A percentile compares a stretch with the other conserved stretches of the same genome.
These are phyloP conservation scores for Rubroboletus pulcherrimus DNA, from an alignment of 768 basidiomycete genomes.

Conservation along the genomic window DNA sequence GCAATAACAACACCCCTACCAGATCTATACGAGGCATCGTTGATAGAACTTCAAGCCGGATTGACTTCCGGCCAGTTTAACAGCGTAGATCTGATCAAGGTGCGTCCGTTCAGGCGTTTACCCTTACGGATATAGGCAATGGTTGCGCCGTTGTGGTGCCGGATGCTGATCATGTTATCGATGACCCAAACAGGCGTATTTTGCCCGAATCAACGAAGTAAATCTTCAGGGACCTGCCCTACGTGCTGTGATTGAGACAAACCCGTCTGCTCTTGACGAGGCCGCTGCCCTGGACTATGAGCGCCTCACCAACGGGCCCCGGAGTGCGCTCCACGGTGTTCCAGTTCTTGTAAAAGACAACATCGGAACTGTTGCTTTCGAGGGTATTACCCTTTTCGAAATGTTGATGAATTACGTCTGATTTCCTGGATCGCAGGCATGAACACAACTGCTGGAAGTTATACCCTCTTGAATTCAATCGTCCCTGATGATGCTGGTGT, in stretches of 20 bases:
- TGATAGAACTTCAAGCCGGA: slow-evolving; percentile 38
- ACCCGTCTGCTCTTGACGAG: slow-evolving; percentile 34
- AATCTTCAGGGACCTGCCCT: slow-evolving; percentile 36
- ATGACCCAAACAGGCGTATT: slow-evolving; percentile 33
- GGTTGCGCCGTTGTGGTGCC: background rate
- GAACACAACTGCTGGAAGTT: slow-evolving; percentile 42
- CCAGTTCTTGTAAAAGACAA: slow-evolving; percentile 37
- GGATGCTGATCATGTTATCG: background rate
- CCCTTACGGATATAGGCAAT: background rate
- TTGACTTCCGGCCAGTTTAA: slow-evolving; percentile 35
- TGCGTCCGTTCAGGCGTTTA: slow-evolving; percentile 6
- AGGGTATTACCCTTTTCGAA: slow-evolving; percentile 14
- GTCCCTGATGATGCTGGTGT: slow-evolving; percentile 35
- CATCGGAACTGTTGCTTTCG: slow-evolving; percentile 29
- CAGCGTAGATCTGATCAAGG: slow-evolving; percentile 41
- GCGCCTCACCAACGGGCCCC: slow-evolving; percentile 24
- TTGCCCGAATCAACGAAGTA: slow-evolving; percentile 42
- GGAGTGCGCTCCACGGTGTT: slow-evolving; percentile 37
- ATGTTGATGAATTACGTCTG: background rate
- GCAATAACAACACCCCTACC: slow-evolving; percentile 26
- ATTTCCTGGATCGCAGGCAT: slow-evolving; percentile 26
- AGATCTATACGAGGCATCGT: slow-evolving; percentile 40
- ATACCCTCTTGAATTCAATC: slow-evolving; percentile 32
- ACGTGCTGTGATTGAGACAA: slow-evolving; percentile 40
- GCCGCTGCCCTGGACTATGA: slow-evolving; percentile 35